A percentile compares a stretch with the other conserved stretches of the same genome.
Evolutionary conservation across 257 asterid species (phyloP).

Genomic region (Solanum lycopersicoides): DNA sequence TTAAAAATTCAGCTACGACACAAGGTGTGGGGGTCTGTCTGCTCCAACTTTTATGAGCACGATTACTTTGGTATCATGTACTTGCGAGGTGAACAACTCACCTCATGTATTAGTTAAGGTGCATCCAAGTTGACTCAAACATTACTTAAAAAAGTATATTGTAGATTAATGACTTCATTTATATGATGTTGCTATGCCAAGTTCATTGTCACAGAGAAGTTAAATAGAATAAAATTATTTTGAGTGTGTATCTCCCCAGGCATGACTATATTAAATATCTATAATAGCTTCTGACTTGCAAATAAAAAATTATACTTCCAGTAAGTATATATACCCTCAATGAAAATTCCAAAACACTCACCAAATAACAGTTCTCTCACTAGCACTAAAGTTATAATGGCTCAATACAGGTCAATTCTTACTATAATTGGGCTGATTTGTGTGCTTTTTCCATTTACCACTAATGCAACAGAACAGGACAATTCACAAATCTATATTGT

Average conservation of each 20-base stretch:
- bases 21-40: background rate
- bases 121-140: background rate
- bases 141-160: background rate
- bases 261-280: background rate
- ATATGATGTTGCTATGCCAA: background rate
- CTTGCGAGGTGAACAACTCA: background rate
- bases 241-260: background rate
- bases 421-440: background rate
- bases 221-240: background rate
- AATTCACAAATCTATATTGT: conserved; percentile 18
- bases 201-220: background rate
- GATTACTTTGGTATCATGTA: background rate
- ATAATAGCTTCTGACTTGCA: background rate
- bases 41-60: background rate
- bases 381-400: background rate
- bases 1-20: background rate
- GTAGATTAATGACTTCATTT: background rate
- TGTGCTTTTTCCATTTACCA: background rate
- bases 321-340: background rate
- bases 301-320: background rate
- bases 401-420: background rate
- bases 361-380: background rate
- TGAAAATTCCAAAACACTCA: background rate
- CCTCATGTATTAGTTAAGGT: background rate
- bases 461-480: background rate